These are phyloP conservation scores for Apophysomyces sp. DNA, from an alignment of 371 early-diverging fungal genomes.

Conservation along the genomic window DNA sequence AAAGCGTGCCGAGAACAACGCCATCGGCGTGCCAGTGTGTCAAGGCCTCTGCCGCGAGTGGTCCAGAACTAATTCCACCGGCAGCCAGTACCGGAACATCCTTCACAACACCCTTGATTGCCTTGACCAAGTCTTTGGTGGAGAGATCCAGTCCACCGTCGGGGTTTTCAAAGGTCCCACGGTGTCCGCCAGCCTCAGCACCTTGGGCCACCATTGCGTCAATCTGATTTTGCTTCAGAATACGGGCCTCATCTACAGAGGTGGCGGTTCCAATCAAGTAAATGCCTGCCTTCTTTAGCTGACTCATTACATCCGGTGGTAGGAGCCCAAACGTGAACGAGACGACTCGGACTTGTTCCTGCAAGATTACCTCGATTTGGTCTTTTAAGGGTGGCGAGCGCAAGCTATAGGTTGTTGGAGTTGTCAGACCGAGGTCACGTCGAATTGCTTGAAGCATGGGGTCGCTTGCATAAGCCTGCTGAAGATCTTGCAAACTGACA, in stretches of 20 bases:
- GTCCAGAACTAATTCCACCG: conserved; percentile 37
- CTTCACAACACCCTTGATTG: conserved; percentile 12
- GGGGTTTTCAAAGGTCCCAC: conserved; percentile 28
- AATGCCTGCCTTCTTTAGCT: conserved; percentile 28
- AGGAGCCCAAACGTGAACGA: conserved; percentile 47
- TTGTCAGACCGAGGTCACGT: conserved; percentile 20
- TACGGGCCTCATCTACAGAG: conserved; percentile 32
- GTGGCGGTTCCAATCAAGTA: conserved; percentile 50
- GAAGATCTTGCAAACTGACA: conserved; percentile 23
- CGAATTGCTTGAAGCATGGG: conserved; percentile 27
- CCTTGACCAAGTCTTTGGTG: conserved; percentile 13
- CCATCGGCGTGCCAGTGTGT: conserved; percentile 31
- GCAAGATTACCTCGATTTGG: conserved; percentile 36
- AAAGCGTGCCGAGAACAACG: conserved; percentile 37
- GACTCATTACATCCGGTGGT: conserved; percentile 20
- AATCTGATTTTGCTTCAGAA: conserved; percentile 28
- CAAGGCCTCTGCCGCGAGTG: conserved; percentile 17
- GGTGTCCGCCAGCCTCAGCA: conserved; percentile 45
- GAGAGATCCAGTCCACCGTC: conserved; percentile 15
- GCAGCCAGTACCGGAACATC: conserved; percentile 38
- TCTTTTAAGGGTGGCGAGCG: conserved; percentile 41
- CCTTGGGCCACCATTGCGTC: conserved; percentile 48
- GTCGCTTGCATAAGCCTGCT: conserved; percentile 27
- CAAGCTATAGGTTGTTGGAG: conserved; percentile 22
- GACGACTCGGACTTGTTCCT: conserved; percentile 40